phyloP scores from a whole-genome alignment of 2,329 filamentous ascomycete genomes.

The Fusarium sp. region DNA sequence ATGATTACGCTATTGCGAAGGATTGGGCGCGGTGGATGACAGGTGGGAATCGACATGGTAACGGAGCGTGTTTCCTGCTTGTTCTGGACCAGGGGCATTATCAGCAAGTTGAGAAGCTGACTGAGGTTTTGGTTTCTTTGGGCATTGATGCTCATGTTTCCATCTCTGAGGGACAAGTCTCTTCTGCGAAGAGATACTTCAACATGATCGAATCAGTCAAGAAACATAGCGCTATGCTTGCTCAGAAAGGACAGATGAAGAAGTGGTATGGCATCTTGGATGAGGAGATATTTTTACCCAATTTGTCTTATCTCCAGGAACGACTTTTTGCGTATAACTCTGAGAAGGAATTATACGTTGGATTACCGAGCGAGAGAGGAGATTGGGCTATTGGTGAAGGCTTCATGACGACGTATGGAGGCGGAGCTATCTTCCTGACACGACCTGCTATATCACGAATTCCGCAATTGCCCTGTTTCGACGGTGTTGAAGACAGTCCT shows the following conservation, averaged over 20 bases:
- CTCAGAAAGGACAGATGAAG: slow-evolving; percentile 51
- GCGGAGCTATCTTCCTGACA: slow-evolving; percentile 58
- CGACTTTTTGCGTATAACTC: slow-evolving; percentile 52
- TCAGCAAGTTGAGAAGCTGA: slow-evolving; percentile 48
- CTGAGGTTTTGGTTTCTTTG: slow-evolving; percentile 45
- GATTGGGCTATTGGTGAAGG: slow-evolving; percentile 56
- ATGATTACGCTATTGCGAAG: slow-evolving; percentile 53
- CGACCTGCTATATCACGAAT: slow-evolving; percentile 49
- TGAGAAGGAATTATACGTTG: slow-evolving; percentile 52
- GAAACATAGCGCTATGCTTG: slow-evolving; percentile 48
- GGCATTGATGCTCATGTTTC: slow-evolving; percentile 56
- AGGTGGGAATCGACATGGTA: slow-evolving; percentile 52
- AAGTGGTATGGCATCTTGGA: slow-evolving; percentile 58
- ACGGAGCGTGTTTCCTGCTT: slow-evolving; percentile 57
- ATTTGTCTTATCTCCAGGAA: slow-evolving; percentile 52
- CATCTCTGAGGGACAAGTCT: slow-evolving; percentile 46
- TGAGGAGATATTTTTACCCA: slow-evolving; percentile 60
- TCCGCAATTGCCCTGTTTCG: slow-evolving; percentile 53
- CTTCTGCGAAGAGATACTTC: slow-evolving; percentile 51
- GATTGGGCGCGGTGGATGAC: slow-evolving; percentile 61
- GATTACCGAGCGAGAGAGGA: slow-evolving; percentile 55
- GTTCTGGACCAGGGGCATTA: slow-evolving; percentile 53
- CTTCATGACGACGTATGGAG: slow-evolving; percentile 55
- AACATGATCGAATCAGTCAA: slow-evolving; percentile 52
- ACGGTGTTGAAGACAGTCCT: slow-evolving; percentile 22